Base-by-base conservation (phyloP, 2,329 filamentous ascomycete genomes). In the Cercospora brassicicola region DNA sequence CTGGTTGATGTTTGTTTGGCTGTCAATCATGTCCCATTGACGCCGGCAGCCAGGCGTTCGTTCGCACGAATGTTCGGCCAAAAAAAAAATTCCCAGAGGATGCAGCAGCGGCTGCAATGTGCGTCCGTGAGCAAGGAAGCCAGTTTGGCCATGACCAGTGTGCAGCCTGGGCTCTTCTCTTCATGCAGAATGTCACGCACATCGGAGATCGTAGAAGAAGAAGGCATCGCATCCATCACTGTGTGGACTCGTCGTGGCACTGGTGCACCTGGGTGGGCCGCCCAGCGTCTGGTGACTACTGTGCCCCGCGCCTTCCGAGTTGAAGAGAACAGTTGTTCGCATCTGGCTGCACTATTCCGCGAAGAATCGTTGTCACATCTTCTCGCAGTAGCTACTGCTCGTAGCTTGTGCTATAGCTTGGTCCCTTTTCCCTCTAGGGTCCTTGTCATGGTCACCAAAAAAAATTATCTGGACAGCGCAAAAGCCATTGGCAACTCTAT, bases 401-500 rank as follows among this genome's bases (percentile, higher is more conserved):
- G 42, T 48, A 11, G 42, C 20, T 23, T 51, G 42, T 51, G 45
- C 45, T 23, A 61, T 59, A 61, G 59, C 59, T 61, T 36, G 23
- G 23, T 39, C 39, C 59, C 26, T 61, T 26, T 13, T 42, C 23
- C 13, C 30, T 26, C 26, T 26, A 57, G 26, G 10, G 10, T 6
- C 30, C 13, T 20, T 57, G 53, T 30, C 26, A 30, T 57, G 45
- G 18, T 57, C 53, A 57, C 13, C 6, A 57, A 57, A 56, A 30
- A 28, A 56, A 26, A 23, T n/a, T n/a, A 31, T 57, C 59, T 23
- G 57, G 59, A 23, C 59, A 61, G 33, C 59, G 59, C 59, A 61
- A 61, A 28, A 33, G 59, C 59, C 59, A 61, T 61, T 61, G 59
- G 26, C 33, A 61, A 61, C 59, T 61, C 59, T 61, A 48, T 61